Percentiles rank a stretch among this genome's conserved stretches.
Evolutionary conservation across 306 rosid species (phyloP).

Genomic region (Crataegus laevigata): DNA sequence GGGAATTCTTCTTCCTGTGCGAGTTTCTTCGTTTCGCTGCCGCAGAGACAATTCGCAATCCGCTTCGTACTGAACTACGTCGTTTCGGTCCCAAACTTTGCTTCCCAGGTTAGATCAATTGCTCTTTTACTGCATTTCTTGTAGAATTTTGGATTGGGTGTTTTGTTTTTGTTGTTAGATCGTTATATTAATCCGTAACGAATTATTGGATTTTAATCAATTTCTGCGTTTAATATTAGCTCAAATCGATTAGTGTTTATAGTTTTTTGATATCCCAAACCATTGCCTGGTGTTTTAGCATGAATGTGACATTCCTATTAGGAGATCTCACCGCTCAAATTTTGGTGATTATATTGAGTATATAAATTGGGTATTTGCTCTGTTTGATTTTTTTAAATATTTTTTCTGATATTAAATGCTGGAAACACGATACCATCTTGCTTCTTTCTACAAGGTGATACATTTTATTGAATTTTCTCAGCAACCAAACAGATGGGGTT

Average conservation of each 20-base stretch:
- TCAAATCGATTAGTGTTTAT: background rate
- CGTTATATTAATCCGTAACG: background rate
- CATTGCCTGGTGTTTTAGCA: background rate
- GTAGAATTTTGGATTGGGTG: background rate
- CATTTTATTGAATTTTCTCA: background rate
- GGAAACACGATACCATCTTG: background rate
- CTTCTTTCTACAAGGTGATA: background rate
- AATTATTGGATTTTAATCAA: no score
- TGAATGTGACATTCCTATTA: background rate
- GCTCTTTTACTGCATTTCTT: background rate
- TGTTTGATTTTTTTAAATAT: background rate
- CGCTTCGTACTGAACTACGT: slow-evolving; percentile 2
- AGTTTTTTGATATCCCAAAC: background rate
- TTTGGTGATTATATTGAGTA: background rate
- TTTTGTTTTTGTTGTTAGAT: background rate
- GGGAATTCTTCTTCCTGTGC: background rate
- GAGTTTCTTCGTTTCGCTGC: background rate
- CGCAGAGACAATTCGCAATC: background rate
- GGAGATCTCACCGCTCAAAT: background rate
- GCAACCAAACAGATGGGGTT: background rate
- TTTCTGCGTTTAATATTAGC: background rate
- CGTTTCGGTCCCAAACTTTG: background rate
- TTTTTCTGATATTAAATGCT: background rate
- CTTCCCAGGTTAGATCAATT: background rate
- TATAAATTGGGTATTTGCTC: background rate